phyloP scores from a whole-genome alignment of 2,329 filamentous ascomycete genomes.

The Alternaria consortialis region DNA sequence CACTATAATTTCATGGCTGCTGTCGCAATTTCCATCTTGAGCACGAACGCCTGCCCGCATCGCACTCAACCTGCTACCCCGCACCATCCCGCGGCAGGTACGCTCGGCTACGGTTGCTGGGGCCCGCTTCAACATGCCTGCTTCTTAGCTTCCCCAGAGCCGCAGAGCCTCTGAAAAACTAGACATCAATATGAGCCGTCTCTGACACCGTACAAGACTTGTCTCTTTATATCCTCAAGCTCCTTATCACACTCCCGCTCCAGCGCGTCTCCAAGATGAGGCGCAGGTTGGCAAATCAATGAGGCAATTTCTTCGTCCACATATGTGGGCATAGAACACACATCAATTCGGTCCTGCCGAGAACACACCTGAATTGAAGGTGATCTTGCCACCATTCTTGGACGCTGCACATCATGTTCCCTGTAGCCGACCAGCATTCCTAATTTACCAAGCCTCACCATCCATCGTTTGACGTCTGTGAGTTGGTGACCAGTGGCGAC shows the following conservation, averaged over 20 bases:
- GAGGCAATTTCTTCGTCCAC: too few species aligned
- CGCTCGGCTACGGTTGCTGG: conserved; percentile 11
- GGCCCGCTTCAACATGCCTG: conserved; percentile 2
- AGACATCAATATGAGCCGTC: not conserved
- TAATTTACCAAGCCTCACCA: conserved; percentile 5
- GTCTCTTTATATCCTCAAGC: not conserved
- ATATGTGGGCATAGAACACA: too few species aligned
- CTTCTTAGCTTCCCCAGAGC: not conserved
- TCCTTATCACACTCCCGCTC: not conserved
- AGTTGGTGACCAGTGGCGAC: conserved; percentile 12
- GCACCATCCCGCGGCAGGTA: conserved; percentile 16
- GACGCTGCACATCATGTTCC: too few species aligned
- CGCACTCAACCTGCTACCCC: conserved; percentile 19
- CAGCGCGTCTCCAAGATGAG: not conserved
- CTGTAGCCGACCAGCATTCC: conserved; percentile 10
- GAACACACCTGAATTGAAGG: too few species aligned
- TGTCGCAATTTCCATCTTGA: not conserved
- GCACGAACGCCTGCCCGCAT: conserved; percentile 1
- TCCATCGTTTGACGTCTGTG: not conserved
- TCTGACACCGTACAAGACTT: not conserved
- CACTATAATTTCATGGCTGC: not conserved
- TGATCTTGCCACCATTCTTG: too few species aligned
- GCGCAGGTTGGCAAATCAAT: too few species aligned
- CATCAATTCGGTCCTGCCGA: too few species aligned
- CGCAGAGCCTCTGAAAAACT: not conserved